phyloP scores from a whole-genome alignment of 129 eudicot genomes.

The Escallonia herrerae region DNA sequence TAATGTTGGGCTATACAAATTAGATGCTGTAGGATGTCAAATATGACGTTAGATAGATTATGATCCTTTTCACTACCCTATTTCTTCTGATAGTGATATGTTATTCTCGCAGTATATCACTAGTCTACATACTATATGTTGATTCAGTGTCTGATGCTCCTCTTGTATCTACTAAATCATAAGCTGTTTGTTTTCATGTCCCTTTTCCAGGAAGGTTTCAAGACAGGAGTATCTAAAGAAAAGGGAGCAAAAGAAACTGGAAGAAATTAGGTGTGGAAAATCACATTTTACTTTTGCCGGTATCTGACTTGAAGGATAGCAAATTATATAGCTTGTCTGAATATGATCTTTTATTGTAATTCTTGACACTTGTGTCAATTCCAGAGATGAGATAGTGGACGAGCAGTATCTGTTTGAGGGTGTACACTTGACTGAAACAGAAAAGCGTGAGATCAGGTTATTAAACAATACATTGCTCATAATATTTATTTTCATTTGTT shows the following conservation, averaged over 20 bases:
- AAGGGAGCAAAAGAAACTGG: constrained; percentile 85
- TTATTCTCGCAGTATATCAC: not conserved
- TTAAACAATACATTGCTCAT: constrained; percentile 1
- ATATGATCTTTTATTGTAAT: not conserved
- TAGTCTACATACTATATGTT: not conserved
- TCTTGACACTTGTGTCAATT: constrained; percentile 8
- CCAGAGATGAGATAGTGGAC: constrained; percentile 90
- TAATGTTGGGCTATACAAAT: too few relatives aligned
- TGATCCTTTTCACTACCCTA: too few relatives aligned
- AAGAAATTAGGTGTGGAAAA: constrained; percentile 61
- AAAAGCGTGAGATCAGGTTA: constrained; percentile 69
- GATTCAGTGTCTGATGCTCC: not conserved
- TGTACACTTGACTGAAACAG: constrained; percentile 68
- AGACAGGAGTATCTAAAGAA: constrained; percentile 94
- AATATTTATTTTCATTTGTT: not conserved
- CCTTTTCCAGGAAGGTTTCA: constrained; percentile 56
- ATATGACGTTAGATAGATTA: too few relatives aligned
- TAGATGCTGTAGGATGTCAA: too few relatives aligned
- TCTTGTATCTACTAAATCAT: not conserved
- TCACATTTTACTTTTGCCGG: constrained; percentile 10
- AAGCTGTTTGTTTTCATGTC: constrained; percentile 4
- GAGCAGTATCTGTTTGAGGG: constrained; percentile 77
- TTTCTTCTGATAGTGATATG: too few relatives aligned
- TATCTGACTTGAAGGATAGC: not conserved
- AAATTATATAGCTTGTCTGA: not conserved